Evolutionary conservation across 2,329 filamentous ascomycete species (phyloP), one percentile per base, ranked within the genome.

Genomic region (Aspergillus bombycis): DNA sequence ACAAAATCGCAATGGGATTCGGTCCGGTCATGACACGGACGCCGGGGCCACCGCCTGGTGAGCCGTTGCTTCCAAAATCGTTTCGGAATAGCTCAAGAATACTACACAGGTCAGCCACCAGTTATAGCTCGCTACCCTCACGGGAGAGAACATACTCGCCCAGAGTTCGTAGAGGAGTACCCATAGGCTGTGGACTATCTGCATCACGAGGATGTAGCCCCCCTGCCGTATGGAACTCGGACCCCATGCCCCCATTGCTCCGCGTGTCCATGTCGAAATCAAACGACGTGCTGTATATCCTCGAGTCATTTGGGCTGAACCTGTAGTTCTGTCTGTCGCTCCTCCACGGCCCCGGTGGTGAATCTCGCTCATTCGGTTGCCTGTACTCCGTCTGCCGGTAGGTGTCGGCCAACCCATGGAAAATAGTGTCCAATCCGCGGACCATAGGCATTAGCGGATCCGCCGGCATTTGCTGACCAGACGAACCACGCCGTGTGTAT

Each of bases 181-280:
- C 71, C 60, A 75, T 79, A 19, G 81, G 78, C 66, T 84, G 85
- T 45, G 84, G 79, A 32, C 76, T 76, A 68, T 85, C 80, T 30
- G 82, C 78, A 71, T 87, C 80, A 66, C 84, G 81, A 38, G 86
- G 85, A 58, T 75, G 76, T 50, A 86, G 71, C 56, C 80, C 79
- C 38, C 63, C 69, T 28, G 66, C 58, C 7, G 68, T 56, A 41
- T 65, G 50, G 46, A 64, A 61, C 16, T 57, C 63, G 32, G 62
- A 43, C 36, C 9, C 62, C 57, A 36, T 69, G 60, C 46, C 61
- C 45, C 32, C 53, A 56, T 26, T 45, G 32, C 34, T 60, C 57
- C 60, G 65, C 41, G 36, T 23, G 36, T 57, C 60, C 36, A 59
- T n/a, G 34, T 54, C 57, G 19, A 60, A 46, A 6, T 57, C 57